A percentile compares a stretch with the other conserved stretches of the same genome.
These are phyloP conservation scores for Vanderwaltozyma polyspora DNA, from an alignment of 805 yeast species.

Conservation along the genomic window DNA sequence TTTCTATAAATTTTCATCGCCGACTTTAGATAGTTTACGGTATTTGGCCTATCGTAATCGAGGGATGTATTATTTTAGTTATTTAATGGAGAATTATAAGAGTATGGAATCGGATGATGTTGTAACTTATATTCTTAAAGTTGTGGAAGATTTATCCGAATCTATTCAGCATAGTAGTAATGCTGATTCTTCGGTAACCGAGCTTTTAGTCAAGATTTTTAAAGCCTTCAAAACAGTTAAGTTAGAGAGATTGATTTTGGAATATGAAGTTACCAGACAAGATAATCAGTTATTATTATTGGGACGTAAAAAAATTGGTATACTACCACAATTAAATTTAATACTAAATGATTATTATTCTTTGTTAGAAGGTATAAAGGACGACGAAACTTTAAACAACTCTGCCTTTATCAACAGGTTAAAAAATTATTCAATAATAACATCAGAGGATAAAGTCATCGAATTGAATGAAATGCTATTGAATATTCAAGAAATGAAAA, in stretches of 20 bases:
- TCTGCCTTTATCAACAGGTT: neutral
- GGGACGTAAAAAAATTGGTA: slow-evolving; percentile 10
- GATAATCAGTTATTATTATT: slow-evolving; percentile 14
- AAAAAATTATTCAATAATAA: neutral
- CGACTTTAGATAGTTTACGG: slow-evolving; percentile 61
- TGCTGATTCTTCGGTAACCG: slow-evolving; percentile 47
- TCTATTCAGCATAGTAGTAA: slow-evolving; percentile 59
- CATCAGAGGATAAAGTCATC: neutral
- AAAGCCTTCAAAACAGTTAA: slow-evolving; percentile 36
- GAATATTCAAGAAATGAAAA: slow-evolving; percentile 26
- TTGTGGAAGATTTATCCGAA: slow-evolving; percentile 52
- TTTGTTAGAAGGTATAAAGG: slow-evolving; percentile 12
- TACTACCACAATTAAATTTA: slow-evolving; percentile 23
- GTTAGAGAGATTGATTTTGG: slow-evolving; percentile 46
- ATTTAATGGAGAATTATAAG: slow-evolving; percentile 18
- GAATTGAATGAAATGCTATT: slow-evolving; percentile 22
- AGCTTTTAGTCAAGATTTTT: slow-evolving; percentile 41
- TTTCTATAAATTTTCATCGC: slow-evolving; percentile 33
- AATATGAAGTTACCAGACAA: slow-evolving; percentile 41
- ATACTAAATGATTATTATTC: slow-evolving; percentile 9
- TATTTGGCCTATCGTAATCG: slow-evolving; percentile 73
- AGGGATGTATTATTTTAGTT: slow-evolving; percentile 54
- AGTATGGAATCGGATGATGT: slow-evolving; percentile 27
- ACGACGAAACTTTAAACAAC: slow-evolving; percentile 1
- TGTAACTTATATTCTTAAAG: slow-evolving; percentile 33